These are phyloP conservation scores for Malassezia brasiliensis DNA, from an alignment of 1,284 basidiomycete species.

Conservation along the genomic window DNA sequence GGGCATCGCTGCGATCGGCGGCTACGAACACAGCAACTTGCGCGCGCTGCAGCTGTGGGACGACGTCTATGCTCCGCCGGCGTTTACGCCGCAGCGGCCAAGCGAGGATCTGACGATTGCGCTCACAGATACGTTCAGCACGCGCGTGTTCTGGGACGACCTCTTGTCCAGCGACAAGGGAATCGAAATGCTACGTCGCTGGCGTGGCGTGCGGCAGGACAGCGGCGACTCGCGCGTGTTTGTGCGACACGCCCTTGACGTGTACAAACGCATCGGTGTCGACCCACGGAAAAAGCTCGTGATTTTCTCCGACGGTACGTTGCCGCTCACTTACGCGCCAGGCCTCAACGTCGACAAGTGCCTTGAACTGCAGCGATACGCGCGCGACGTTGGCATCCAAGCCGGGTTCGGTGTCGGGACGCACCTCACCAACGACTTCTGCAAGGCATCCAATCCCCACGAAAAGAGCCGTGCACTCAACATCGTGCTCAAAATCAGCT, in stretches of 20 bases:
- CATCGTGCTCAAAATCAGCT: slow-evolving; percentile 44
- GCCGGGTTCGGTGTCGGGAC: slow-evolving; percentile 41
- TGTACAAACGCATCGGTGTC: slow-evolving; percentile 30
- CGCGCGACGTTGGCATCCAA: slow-evolving; percentile 35
- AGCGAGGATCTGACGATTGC: slow-evolving; percentile 45
- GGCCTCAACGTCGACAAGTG: slow-evolving; percentile 32
- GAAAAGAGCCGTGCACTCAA: slow-evolving; percentile 34
- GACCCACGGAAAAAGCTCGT: slow-evolving; percentile 38
- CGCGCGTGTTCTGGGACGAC: slow-evolving; percentile 42
- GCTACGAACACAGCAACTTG: slow-evolving; percentile 35
- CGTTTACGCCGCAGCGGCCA: slow-evolving; percentile 30
- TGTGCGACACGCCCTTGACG: slow-evolving; percentile 27
- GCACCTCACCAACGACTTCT: slow-evolving; percentile 37
- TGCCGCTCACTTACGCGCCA: background rate
- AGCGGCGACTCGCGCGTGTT: slow-evolving; percentile 37
- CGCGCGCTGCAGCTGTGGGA: slow-evolving; percentile 41
- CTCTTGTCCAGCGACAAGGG: slow-evolving; percentile 27
- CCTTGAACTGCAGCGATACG: slow-evolving; percentile 25
- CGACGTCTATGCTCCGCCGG: slow-evolving; percentile 36
- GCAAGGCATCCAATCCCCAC: background rate
- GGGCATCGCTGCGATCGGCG: slow-evolving; percentile 38
- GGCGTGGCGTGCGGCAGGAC: slow-evolving; percentile 44
- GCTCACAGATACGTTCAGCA: slow-evolving; percentile 45
- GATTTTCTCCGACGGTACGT: slow-evolving; percentile 37
- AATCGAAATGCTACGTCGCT: slow-evolving; percentile 31